phyloP scores from a whole-genome alignment of 1,284 basidiomycete species.

The Cutaneotrichosporon sp. region DNA sequence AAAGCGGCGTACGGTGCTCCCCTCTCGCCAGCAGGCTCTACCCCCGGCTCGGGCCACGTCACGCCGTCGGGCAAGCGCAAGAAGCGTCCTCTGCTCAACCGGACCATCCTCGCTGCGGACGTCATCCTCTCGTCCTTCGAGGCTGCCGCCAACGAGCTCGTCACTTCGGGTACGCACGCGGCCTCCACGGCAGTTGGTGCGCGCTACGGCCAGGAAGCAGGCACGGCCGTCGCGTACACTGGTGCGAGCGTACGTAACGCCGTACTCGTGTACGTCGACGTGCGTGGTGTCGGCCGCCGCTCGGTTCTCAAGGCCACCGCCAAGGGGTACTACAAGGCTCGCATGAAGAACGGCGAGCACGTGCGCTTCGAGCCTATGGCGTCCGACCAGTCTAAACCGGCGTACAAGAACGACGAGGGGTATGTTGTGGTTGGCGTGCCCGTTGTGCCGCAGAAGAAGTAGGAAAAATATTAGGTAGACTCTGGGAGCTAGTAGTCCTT shows the following conservation, averaged over 20 bases:
- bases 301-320: slow-evolving; percentile 62
- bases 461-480: neutral
- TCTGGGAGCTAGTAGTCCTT: no score
- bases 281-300: slow-evolving; percentile 66
- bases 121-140: slow-evolving; percentile 71
- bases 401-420: slow-evolving; percentile 6
- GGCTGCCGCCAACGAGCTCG: slow-evolving; percentile 62
- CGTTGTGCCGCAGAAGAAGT: neutral
- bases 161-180: slow-evolving; percentile 61
- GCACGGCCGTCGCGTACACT: slow-evolving; percentile 60
- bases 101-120: slow-evolving; percentile 66
- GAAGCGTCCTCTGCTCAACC: slow-evolving; percentile 53
- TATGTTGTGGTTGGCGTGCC: slow-evolving; percentile 3
- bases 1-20: neutral
- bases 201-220: slow-evolving; percentile 67
- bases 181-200: slow-evolving; percentile 61
- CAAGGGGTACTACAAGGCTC: slow-evolving; percentile 50
- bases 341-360: slow-evolving; percentile 42
- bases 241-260: slow-evolving; percentile 67
- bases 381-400: slow-evolving; percentile 9
- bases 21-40: neutral
- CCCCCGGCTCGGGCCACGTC: neutral
- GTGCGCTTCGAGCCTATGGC: slow-evolving; percentile 41
- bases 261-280: slow-evolving; percentile 72
- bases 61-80: slow-evolving; percentile 19